These are phyloP conservation scores for Arabis hirsuta DNA, from an alignment of 345 rosid genomes.

Conservation along the genomic window DNA sequence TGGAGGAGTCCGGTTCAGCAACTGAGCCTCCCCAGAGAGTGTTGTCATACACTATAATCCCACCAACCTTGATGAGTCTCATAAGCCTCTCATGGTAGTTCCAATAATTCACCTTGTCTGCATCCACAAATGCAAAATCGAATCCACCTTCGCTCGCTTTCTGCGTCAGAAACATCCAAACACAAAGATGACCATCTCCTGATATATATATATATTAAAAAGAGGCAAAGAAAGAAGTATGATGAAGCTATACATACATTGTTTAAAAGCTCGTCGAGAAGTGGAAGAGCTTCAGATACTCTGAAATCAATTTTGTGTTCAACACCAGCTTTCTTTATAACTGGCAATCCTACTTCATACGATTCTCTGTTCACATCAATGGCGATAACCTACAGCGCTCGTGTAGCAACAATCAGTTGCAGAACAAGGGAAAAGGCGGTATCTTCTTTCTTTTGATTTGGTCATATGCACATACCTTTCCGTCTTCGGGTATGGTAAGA, in stretches of 20 bases:
- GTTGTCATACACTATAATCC: conserved; percentile 61
- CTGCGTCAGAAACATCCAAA: conserved; percentile 41
- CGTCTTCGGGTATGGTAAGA: conserved; percentile 73
- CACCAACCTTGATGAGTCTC: conserved; percentile 64
- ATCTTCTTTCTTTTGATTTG: neutral
- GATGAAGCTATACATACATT: conserved; percentile 44
- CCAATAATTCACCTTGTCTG: conserved; percentile 54
- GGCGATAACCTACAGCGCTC: conserved; percentile 51
- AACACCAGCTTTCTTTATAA: conserved; percentile 61
- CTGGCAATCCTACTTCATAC: conserved; percentile 63
- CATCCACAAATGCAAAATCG: conserved; percentile 66
- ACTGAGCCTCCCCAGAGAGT: conserved; percentile 63
- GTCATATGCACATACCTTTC: conserved; percentile 47
- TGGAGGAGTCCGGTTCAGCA: conserved; percentile 43
- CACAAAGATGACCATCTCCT: neutral
- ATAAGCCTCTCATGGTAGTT: conserved; percentile 63
- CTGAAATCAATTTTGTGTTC: conserved; percentile 64
- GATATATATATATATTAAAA: neutral
- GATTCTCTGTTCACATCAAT: conserved; percentile 50
- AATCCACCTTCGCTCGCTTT: conserved; percentile 45
- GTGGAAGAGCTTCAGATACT: conserved; percentile 50
- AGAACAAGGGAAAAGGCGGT: neutral
- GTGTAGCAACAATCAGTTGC: conserved; percentile 15
- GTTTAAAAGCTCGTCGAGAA: conserved; percentile 48
- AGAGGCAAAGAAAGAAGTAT: neutral